phyloP scores from a whole-genome alignment of 2,329 filamentous ascomycete species.

The Pleoardoris graminearum region DNA sequence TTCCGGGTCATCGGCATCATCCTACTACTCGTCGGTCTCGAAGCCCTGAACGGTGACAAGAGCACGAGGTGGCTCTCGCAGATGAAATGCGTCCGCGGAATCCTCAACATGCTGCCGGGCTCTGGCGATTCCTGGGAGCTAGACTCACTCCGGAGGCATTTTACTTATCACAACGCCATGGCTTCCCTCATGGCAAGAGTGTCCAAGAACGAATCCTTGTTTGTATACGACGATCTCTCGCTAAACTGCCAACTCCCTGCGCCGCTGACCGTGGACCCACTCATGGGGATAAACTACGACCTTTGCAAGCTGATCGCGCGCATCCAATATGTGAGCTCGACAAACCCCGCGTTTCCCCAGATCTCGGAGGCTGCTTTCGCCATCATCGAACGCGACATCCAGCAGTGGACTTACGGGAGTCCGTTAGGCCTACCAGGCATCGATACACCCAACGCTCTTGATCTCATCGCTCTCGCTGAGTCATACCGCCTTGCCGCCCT shows the following conservation, averaged over 20 bases:
- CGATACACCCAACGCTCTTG: conserved; percentile 37
- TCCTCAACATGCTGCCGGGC: conserved; percentile 31
- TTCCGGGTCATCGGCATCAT: conserved; percentile 42
- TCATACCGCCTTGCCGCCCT: conserved; percentile 40
- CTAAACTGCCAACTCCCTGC: conserved; percentile 22
- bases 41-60: conserved; percentile 41
- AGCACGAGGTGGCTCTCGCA: conserved; percentile 43
- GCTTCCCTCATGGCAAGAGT: conserved; percentile 41
- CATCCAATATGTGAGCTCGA: conserved; percentile 39
- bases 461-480: conserved; percentile 42
- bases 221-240: conserved; percentile 24
- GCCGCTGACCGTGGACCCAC: conserved; percentile 37
- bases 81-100: conserved; percentile 37
- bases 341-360: conserved; percentile 39
- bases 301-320: conserved; percentile 39
- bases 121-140: conserved; percentile 35
- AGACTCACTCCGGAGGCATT: conserved; percentile 41
- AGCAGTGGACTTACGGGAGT: conserved; percentile 39
- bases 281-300: conserved; percentile 43
- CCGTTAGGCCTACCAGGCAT: conserved; percentile 32
- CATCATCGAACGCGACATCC: conserved; percentile 36
- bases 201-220: conserved; percentile 18
- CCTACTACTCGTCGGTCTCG: conserved; percentile 39
- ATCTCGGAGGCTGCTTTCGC: conserved; percentile 40
- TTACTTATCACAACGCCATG: conserved; percentile 43